Evolutionary conservation across 371 early-diverging fungal species (phyloP).

Genomic region (Batkoa obscura): DNA sequence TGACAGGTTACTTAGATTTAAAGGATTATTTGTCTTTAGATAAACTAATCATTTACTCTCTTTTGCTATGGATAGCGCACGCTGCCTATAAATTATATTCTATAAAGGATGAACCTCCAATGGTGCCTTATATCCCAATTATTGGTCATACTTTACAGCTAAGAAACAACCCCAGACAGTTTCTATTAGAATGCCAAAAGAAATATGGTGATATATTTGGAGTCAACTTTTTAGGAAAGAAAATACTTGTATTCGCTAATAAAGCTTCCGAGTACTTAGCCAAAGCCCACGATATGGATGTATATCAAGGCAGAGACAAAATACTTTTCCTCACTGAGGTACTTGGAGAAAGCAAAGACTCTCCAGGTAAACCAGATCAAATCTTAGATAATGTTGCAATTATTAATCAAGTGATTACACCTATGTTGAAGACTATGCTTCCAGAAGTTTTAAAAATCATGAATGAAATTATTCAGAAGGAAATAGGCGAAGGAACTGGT

Average conservation of each 20-base stretch:
- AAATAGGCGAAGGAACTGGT: neutral
- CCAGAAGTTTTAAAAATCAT: neutral
- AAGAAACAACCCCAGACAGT: neutral
- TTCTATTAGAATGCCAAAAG: neutral
- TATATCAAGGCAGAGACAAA: no score
- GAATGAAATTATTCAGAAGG: neutral
- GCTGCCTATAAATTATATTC: no score
- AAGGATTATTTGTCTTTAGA: no score
- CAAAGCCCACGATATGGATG: no score
- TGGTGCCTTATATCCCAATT: slow-evolving; percentile 6
- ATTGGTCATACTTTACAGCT: slow-evolving; percentile 5
- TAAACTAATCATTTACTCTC: no score
- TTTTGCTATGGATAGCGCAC: no score
- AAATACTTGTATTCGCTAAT: neutral
- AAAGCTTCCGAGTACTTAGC: no score
- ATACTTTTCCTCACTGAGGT: neutral
- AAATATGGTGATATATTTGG: slow-evolving; percentile 5
- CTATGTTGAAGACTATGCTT: neutral
- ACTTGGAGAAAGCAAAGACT: neutral
- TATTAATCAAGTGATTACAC: neutral
- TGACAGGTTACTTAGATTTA: no score
- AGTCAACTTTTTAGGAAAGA: neutral
- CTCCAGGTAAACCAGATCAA: neutral
- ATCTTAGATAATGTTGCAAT: neutral
- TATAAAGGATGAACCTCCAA: slow-evolving; percentile 7